These are phyloP conservation scores for Trichocomaceae sp. DNA, from an alignment of 2,329 filamentous ascomycete genomes.

Conservation along the genomic window DNA sequence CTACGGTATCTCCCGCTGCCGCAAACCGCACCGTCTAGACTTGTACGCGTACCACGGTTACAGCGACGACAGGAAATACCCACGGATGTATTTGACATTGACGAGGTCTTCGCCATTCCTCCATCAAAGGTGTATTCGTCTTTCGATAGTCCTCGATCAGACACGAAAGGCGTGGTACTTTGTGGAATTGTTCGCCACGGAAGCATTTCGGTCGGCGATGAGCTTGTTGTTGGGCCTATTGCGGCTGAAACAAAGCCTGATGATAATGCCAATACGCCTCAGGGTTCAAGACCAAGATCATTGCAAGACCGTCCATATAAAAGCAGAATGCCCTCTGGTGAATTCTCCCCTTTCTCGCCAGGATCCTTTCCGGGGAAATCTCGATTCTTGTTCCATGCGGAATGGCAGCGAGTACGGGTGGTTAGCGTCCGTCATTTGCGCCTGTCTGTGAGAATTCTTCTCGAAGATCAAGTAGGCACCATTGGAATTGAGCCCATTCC, in stretches of 20 bases:
- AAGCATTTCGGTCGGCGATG: constrained; percentile 67
- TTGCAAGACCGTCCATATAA: constrained; percentile 15
- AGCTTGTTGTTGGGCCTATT: constrained; percentile 73
- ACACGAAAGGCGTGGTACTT: constrained; percentile 62
- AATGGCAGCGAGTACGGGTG: constrained; percentile 76
- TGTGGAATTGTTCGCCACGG: constrained; percentile 81
- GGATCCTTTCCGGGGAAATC: constrained; percentile 33
- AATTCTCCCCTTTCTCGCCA: constrained; percentile 28
- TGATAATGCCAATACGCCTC: constrained; percentile 39
- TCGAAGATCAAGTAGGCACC: constrained; percentile 80
- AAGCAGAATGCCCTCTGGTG: constrained; percentile 29
- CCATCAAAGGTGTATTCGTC: constrained; percentile 51
- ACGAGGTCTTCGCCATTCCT: constrained; percentile 77
- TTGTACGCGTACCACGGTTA: constrained; percentile 16
- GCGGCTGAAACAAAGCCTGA: constrained; percentile 42
- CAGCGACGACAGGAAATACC: constrained; percentile 43
- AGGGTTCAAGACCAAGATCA: constrained; percentile 13
- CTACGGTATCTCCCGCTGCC: constrained; percentile 69
- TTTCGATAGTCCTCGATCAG: constrained; percentile 36
- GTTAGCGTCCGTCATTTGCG: constrained; percentile 84
- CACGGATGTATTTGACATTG: constrained; percentile 72
- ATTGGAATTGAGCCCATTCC: constrained; percentile 59
- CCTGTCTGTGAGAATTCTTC: constrained; percentile 68
- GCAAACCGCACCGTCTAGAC: constrained; percentile 26
- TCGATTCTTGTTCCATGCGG: constrained; percentile 52